Conservation (phyloP, 2,329 filamentous ascomycete species). For the Ceratocystis alfenasii region DNA sequence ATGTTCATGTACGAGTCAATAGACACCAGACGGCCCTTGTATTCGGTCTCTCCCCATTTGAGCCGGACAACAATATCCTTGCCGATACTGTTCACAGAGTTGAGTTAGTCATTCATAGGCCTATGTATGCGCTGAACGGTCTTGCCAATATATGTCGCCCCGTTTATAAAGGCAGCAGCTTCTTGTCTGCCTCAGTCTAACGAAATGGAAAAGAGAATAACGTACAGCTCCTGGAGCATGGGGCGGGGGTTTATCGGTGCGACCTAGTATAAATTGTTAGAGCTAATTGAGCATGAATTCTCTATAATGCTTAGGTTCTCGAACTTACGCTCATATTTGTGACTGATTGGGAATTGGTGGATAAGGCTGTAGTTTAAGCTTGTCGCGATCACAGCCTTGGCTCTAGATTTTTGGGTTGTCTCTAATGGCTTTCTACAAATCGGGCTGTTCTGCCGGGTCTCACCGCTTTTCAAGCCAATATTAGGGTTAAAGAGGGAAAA, state of each 20-base stretch:
- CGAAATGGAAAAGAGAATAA: conserved; percentile 25
- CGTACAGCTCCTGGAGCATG: conserved; percentile 83
- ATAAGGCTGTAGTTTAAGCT: conserved; percentile 13
- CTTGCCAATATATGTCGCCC: background rate
- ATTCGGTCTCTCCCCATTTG: conserved; percentile 97
- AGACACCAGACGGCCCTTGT: conserved; percentile 83
- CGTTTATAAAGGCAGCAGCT: conserved; percentile 3
- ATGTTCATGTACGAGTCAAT: conserved; percentile 99
- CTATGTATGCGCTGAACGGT: conserved; percentile 12
- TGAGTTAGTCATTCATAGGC: background rate
- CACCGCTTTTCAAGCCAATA: conserved; percentile 9
- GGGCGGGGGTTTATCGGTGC: conserved; percentile 93
- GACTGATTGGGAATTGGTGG: conserved; percentile 9
- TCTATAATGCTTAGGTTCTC: background rate
- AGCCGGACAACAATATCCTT: conserved; percentile 82
- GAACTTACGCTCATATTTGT: conserved; percentile 21
- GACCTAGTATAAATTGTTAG: conserved; percentile 37
- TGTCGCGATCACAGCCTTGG: conserved; percentile 18
- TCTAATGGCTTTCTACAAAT: background rate
- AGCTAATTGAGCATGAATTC: background rate
- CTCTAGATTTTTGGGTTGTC: conserved; percentile 15
- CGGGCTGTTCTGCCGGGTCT: conserved; percentile 14
- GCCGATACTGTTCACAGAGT: conserved; percentile 52
- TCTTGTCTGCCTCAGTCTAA: background rate
- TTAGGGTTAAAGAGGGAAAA: conserved; percentile 17